Conservation (phyloP, 768 basidiomycete species). For the Russula sp. region DNA sequence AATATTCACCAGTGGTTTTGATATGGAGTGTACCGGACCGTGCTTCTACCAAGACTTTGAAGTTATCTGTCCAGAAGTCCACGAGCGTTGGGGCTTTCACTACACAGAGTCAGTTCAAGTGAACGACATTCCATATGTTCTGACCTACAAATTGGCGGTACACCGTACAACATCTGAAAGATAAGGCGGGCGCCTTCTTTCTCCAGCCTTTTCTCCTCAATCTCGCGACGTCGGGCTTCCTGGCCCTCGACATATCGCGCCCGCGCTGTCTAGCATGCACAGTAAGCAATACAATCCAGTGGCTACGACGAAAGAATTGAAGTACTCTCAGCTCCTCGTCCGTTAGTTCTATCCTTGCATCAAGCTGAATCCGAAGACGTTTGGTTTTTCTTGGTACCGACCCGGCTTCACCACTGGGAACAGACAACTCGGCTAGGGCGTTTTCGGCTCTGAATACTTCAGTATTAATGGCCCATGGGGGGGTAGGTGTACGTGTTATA, state of each 20-base stretch:
- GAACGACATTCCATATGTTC: not conserved
- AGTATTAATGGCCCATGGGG: slow-evolving; percentile 6
- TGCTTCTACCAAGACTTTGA: slow-evolving; percentile 64
- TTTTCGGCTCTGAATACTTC: not conserved
- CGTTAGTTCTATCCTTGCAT: slow-evolving; percentile 71
- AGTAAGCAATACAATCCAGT: not conserved
- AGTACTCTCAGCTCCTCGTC: slow-evolving; percentile 74
- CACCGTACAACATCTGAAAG: slow-evolving; percentile 61
- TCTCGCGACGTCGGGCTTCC: slow-evolving; percentile 43
- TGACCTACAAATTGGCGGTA: slow-evolving; percentile 55
- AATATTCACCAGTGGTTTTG: slow-evolving; percentile 33
- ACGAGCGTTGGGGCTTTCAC: slow-evolving; percentile 62
- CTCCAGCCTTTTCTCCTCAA: slow-evolving; percentile 48
- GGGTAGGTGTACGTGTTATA: slow-evolving; percentile 13
- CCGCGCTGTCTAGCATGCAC: slow-evolving; percentile 46
- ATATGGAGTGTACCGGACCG: slow-evolving; percentile 42
- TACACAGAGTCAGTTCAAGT: slow-evolving; percentile 28
- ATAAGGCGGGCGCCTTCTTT: slow-evolving; percentile 49
- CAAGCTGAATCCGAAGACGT: slow-evolving; percentile 51
- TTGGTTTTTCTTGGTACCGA: slow-evolving; percentile 38
- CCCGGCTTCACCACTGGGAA: not conserved
- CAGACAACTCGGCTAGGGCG: not conserved
- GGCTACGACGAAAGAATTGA: not conserved
- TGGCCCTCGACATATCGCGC: slow-evolving; percentile 64
- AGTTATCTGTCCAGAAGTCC: slow-evolving; percentile 69